phyloP scores from a whole-genome alignment of 2,329 filamentous ascomycete genomes.

The Fusarium longipes region DNA sequence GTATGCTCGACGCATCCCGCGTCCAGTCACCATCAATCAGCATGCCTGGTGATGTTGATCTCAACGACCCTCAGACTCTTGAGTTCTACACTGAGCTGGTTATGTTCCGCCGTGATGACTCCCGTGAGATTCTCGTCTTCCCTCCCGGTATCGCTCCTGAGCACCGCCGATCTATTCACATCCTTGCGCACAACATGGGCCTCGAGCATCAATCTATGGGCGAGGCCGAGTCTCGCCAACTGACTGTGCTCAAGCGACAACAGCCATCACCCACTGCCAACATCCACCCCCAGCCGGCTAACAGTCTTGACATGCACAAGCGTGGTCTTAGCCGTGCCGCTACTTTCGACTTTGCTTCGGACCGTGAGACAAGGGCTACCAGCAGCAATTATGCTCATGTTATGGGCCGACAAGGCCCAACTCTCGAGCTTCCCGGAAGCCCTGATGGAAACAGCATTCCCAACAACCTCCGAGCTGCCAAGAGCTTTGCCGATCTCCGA shows the following conservation, averaged over 20 bases:
- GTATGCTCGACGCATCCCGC: conserved; percentile 49
- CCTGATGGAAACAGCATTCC: conserved; percentile 71
- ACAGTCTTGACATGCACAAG: conserved; percentile 80
- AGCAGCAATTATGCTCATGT: conserved; percentile 76
- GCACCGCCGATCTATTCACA: conserved; percentile 91
- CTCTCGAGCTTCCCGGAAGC: conserved; percentile 89
- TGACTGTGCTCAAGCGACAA: conserved; percentile 84
- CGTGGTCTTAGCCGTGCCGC: conserved; percentile 91
- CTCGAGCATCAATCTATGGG: conserved; percentile 92
- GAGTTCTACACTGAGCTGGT: conserved; percentile 91
- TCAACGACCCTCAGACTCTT: conserved; percentile 90
- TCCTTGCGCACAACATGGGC: conserved; percentile 93
- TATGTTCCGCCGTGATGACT: conserved; percentile 84
- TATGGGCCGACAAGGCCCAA: conserved; percentile 83
- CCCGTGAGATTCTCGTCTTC: conserved; percentile 85
- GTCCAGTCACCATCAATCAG: conserved; percentile 23
- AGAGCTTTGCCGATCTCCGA: conserved; percentile 95
- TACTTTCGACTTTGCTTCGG: conserved; percentile 95
- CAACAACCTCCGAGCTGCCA: conserved; percentile 89
- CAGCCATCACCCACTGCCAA: conserved; percentile 63
- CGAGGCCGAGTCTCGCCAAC: conserved; percentile 85
- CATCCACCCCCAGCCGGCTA: conserved; percentile 69
- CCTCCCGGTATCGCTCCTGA: conserved; percentile 81
- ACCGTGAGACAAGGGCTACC: conserved; percentile 74
- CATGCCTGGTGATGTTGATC: conserved; percentile 74